These are phyloP conservation scores for Citropsis articulata DNA, from an alignment of 345 rosid genomes.

Conservation along the genomic window DNA sequence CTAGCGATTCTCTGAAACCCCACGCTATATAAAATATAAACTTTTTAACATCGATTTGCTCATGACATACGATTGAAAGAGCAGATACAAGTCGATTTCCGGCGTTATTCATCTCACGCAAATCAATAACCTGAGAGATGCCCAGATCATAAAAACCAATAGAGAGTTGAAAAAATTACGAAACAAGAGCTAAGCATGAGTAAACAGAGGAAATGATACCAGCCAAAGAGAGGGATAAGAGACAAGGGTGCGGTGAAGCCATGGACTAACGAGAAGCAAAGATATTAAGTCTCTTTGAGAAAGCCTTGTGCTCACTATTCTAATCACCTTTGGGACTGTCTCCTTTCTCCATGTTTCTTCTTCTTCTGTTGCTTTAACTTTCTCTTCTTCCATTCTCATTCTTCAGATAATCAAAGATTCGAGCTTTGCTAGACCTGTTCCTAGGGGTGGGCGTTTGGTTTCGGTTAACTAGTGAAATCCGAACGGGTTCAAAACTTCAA, in stretches of 20 bases:
- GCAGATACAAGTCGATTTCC: constrained; percentile 74
- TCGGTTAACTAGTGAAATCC: too few relatives aligned
- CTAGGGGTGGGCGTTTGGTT: too few relatives aligned
- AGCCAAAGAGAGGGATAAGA: constrained; percentile 67
- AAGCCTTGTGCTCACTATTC: constrained; percentile 64
- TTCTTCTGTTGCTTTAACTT: constrained; percentile 23
- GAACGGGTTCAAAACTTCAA: too few relatives aligned
- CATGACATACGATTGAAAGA: constrained; percentile 58
- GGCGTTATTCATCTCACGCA: constrained; percentile 73
- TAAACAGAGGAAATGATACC: constrained; percentile 36
- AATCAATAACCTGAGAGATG: constrained; percentile 52
- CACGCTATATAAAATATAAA: not conserved
- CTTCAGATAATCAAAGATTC: too few relatives aligned
- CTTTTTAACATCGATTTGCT: not conserved
- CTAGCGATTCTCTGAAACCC: not conserved
- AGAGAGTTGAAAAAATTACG: not conserved
- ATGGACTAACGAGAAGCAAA: constrained; percentile 71
- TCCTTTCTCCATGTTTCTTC: constrained; percentile 64
- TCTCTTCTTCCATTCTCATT: constrained; percentile 7
- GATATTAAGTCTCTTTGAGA: constrained; percentile 63
- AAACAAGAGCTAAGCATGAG: not conserved
- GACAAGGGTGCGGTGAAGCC: constrained; percentile 59
- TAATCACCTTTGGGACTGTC: constrained; percentile 65
- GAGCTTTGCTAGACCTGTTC: not conserved
- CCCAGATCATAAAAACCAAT: constrained; percentile 19